Evolutionary conservation across 257 asterid species (phyloP).

Genomic region (Marsdenia floribunda): DNA sequence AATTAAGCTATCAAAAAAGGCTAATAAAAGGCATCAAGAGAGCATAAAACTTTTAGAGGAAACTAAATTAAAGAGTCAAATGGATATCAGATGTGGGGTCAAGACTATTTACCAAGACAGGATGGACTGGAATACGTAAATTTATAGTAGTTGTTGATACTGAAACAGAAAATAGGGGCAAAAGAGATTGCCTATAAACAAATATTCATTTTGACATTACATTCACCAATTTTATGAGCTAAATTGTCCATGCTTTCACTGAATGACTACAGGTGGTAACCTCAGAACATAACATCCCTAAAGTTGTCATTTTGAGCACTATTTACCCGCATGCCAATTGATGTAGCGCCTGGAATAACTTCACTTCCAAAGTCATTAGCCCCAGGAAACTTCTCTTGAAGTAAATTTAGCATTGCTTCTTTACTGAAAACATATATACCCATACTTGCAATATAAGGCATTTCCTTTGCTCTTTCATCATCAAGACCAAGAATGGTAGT

Average conservation of each 20-base stretch:
- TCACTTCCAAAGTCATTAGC: conserved; percentile 92
- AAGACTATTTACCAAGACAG: background rate
- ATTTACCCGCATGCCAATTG: conserved; percentile 75
- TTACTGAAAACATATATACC: conserved; percentile 93
- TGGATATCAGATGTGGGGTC: background rate
- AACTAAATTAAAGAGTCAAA: background rate
- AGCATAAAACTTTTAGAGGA: background rate
- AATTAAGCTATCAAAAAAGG: background rate
- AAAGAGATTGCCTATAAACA: background rate
- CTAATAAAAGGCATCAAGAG: background rate
- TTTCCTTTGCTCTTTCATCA: conserved; percentile 83
- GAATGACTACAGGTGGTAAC: background rate
- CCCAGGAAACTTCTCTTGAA: conserved; percentile 66
- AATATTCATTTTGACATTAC: background rate
- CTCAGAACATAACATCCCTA: background rate
- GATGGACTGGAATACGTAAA: background rate
- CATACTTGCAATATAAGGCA: conserved; percentile 96
- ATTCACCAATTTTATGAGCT: background rate
- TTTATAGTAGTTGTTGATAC: background rate
- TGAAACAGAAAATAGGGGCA: background rate
- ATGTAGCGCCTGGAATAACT: conserved; percentile 93
- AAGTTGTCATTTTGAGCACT: background rate
- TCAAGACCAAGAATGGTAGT: conserved; percentile 90
- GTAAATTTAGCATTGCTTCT: conserved; percentile 77
- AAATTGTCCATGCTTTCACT: background rate